Evolutionary conservation across 2,329 filamentous ascomycete genomes (phyloP), one percentile per base, ranked within the genome.

Genomic region (Arachnomyces sp.): DNA sequence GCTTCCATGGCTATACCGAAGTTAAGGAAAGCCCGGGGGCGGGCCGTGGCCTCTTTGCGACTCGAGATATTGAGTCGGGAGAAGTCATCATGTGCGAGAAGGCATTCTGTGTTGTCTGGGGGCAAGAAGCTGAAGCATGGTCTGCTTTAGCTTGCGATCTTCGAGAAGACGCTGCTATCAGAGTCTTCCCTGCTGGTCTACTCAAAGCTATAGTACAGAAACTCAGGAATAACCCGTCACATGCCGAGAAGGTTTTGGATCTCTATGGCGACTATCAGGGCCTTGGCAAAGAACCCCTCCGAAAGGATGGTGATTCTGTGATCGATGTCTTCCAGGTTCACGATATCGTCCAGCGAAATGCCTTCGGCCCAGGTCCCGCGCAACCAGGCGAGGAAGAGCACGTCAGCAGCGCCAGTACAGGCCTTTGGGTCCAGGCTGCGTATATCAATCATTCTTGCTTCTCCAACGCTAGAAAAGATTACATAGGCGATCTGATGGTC

Each of bases 381-480:
- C 49, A 55, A n/a, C 9, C 20, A 5, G 20, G 20, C 20, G 52
- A 59, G 2, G 60, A 58, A 4, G 34, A 54, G 4, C 50, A 53
- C 9, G 53, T 57, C 35, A 60, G 57, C 2, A 47, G 48, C 18
- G 47, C 57, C 43, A 44, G 47, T 43, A 50, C 50, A 15, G 66
- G 65, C 2, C 46, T 70, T 17, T 70, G 65, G 65, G 49, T 57
- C 1, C 46, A 54, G 3, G 58, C 63, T 3, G 60, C 65, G 0
- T 65, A 64, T 42, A 60, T 66, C 42, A 70, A 70, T 34, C 66
- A 70, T 43, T 64, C 63, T 0, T 70, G 66, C 40, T 36, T 58
- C 1, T 38, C 57, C 25, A 70, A 67, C 42, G 43, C 50, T 0
- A 52, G 51, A 32, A 63, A 60, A 18, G 53, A 60, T 2, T 66